Percentiles rank a stretch among this genome's conserved stretches.
Evolutionary conservation across 106 monocot genomes (phyloP).

Genomic region (Allium sativum): DNA sequence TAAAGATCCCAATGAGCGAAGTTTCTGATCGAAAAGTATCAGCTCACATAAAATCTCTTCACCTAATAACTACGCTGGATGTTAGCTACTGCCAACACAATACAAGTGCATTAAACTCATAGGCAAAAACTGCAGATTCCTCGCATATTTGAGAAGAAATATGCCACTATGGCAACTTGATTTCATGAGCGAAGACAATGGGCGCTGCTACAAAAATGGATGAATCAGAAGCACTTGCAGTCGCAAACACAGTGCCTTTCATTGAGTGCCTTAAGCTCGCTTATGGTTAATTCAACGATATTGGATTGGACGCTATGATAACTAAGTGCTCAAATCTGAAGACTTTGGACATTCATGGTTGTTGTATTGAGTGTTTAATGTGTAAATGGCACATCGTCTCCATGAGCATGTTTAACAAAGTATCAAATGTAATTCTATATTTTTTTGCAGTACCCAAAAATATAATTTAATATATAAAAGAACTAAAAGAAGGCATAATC

Average conservation of each 20-base stretch:
- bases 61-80: conserved; percentile 23
- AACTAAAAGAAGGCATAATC: too few relatives aligned
- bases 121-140: conserved; percentile 33
- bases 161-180: conserved; percentile 29
- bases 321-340: conserved; percentile 19
- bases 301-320: conserved; percentile 27
- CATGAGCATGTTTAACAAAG: too few relatives aligned
- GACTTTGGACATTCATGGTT: conserved; percentile 45
- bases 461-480: too few relatives aligned
- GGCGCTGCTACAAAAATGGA: conserved; percentile 7
- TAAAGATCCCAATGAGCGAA: conserved; percentile 51
- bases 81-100: conserved; percentile 40
- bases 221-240: conserved; percentile 35
- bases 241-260: conserved; percentile 30
- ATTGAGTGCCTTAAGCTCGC: conserved; percentile 40
- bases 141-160: conserved; percentile 30
- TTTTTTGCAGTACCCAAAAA: too few relatives aligned
- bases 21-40: conserved; percentile 22
- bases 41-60: conserved; percentile 12
- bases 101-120: conserved; percentile 29
- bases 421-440: too few relatives aligned
- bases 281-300: conserved; percentile 36
- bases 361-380: too few relatives aligned
- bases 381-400: too few relatives aligned
- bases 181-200: background rate